Evolutionary conservation across 495 filamentous ascomycete species (phyloP).

Genomic region (Annulohypoxylon bovei): DNA sequence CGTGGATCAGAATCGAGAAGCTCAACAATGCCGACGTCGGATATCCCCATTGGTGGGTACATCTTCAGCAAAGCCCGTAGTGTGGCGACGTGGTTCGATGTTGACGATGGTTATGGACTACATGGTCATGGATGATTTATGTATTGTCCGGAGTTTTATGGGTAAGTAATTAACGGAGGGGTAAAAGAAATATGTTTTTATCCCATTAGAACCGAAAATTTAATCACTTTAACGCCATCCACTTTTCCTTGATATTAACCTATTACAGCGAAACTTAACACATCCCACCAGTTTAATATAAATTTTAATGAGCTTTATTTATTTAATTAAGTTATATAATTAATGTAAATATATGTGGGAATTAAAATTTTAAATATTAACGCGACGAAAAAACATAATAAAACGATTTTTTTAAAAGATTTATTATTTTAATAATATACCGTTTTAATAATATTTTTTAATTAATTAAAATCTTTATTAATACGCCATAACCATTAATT

Average conservation of each 20-base stretch:
- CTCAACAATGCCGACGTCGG: slow-evolving; percentile 69
- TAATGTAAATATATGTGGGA: too few relatives aligned
- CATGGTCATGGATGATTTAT: slow-evolving; percentile 1
- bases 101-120: slow-evolving; percentile 9
- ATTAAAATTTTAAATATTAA: neutral
- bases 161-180: too few relatives aligned
- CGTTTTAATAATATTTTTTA: too few relatives aligned
- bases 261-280: too few relatives aligned
- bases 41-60: slow-evolving; percentile 37
- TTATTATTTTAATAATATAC: too few relatives aligned
- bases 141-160: too few relatives aligned
- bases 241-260: too few relatives aligned
- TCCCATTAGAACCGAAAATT: too few relatives aligned
- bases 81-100: slow-evolving; percentile 24
- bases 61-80: slow-evolving; percentile 25
- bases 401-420: neutral
- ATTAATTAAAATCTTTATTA: too few relatives aligned
- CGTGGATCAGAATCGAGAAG: slow-evolving; percentile 72
- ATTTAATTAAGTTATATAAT: neutral
- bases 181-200: neutral
- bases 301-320: neutral
- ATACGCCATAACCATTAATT: too few relatives aligned
- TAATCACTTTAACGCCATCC: too few relatives aligned
- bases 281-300: too few relatives aligned
- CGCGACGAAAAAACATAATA: neutral